A percentile compares a stretch with the other conserved stretches of the same genome.
Conservation (phyloP, 2,329 filamentous ascomycete species). For the Exophiala phaeomuriformis region DNA sequence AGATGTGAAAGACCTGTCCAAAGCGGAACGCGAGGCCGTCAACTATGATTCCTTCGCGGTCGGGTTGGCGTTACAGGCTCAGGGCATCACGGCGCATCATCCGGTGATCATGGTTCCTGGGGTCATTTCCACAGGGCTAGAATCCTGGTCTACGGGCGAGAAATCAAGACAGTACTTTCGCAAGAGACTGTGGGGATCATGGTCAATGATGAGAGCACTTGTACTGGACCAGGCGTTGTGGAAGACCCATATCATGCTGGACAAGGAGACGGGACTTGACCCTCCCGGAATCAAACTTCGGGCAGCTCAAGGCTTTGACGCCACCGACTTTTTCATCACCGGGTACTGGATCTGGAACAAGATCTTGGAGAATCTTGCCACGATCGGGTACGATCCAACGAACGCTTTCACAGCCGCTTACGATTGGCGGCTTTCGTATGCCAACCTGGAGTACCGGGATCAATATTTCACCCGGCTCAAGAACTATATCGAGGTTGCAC, state of each 20-base stretch:
- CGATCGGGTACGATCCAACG: slow-evolving; percentile 86
- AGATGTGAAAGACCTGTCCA: slow-evolving; percentile 81
- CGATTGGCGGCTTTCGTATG: slow-evolving; percentile 89
- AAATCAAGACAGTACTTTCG: slow-evolving; percentile 83
- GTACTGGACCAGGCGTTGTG: slow-evolving; percentile 88
- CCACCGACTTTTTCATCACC: slow-evolving; percentile 76
- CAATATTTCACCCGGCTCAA: slow-evolving; percentile 91
- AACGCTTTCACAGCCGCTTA: slow-evolving; percentile 64
- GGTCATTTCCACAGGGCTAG: slow-evolving; percentile 92
- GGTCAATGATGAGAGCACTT: slow-evolving; percentile 96
- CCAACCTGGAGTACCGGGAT: slow-evolving; percentile 81
- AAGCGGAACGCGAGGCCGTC: slow-evolving; percentile 78
- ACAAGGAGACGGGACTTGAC: slow-evolving; percentile 83
- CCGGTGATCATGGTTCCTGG: slow-evolving; percentile 96
- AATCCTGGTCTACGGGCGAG: slow-evolving; percentile 91
- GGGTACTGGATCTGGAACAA: slow-evolving; percentile 99
- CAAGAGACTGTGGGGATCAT: slow-evolving; percentile 92
- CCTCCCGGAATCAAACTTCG: slow-evolving; percentile 83
- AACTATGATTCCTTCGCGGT: slow-evolving; percentile 92
- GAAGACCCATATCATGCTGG: slow-evolving; percentile 96
- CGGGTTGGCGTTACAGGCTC: slow-evolving; percentile 69
- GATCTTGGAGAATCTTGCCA: slow-evolving; percentile 92
- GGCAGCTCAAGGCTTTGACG: slow-evolving; percentile 93
- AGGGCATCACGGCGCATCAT: slow-evolving; percentile 75
- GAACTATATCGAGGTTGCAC: slow-evolving; percentile 77